A percentile compares a stretch with the other conserved stretches of the same genome.
phyloP scores from a whole-genome alignment of 2,329 filamentous ascomycete species.

The Arthrinium phaeospermum region DNA sequence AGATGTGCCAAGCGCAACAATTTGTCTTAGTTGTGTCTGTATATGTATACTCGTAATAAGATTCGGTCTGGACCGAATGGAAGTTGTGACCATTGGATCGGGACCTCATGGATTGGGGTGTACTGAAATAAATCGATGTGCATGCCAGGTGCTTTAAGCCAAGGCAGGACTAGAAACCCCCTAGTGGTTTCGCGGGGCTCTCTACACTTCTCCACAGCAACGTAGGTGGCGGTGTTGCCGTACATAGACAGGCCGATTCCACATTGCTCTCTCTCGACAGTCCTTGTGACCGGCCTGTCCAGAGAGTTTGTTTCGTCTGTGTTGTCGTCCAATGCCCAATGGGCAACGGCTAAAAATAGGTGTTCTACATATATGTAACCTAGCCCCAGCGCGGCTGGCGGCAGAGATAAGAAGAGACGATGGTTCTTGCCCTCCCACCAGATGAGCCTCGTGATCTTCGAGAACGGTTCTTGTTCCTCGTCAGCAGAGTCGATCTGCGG shows the following conservation, averaged over 20 bases:
- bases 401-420: not conserved
- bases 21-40: too few relatives aligned
- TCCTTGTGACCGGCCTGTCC: not conserved
- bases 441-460: not conserved
- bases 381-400: too few relatives aligned
- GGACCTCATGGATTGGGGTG: not conserved
- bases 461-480: not conserved
- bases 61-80: too few relatives aligned
- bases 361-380: not conserved
- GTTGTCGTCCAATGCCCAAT: not conserved
- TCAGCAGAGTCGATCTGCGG: not conserved
- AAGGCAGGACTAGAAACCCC: not conserved
- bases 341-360: not conserved
- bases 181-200: not conserved
- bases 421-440: not conserved
- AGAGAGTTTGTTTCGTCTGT: not conserved
- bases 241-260: not conserved
- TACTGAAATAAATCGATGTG: not conserved
- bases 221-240: not conserved
- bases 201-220: not conserved
- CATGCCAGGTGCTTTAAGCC: not conserved
- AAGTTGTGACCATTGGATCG: too few relatives aligned
- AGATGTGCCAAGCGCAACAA: not conserved
- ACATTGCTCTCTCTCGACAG: too few relatives aligned
- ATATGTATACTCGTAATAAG: too few relatives aligned